Evolutionary conservation across 345 rosid species (phyloP), one percentile per base, ranked within the genome.

Genomic region (Noccaea bulbosa): DNA sequence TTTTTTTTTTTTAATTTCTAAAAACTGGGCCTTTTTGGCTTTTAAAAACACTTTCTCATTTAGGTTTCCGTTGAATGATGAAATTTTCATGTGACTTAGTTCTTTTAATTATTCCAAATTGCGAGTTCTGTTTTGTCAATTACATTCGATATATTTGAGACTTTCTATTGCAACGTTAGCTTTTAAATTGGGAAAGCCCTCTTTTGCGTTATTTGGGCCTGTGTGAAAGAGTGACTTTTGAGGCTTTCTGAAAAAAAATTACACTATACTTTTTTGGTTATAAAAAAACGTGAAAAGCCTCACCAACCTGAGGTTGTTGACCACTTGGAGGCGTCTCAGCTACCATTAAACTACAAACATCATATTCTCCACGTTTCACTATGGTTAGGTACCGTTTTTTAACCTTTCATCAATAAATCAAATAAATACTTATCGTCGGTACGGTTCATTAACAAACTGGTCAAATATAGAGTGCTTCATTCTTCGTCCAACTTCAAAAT

Each of bases 361-460:
- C 78, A 67, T 43, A 74, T 74, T 66, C 40, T 67, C 60, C 78
- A 74, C 78, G 69, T 67, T 74, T 51, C 44, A 51, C 33, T 67
- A 40, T 72, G 62, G 53, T 62, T 62, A 51, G 69, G 69, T 62
- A 34, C 64, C 15, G 1, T 49, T 5, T 35, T 40, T 61, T 33
- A 35, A 44, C 32, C 11, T 16, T 9, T 8, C 20, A 12, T 47
- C 8, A 10, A 40, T 27, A 27, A 20, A 20, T 20, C 22, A 30
- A 33, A 33, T 53, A 53, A 53, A 30, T 14, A 53, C 22, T 20
- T 20, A 35, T 35, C 8, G 2, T 35, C 7, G 39, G 39, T 35
- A 8, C 4, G 22, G 58, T 22, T 27, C 3, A 24, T n/a, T 24
- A 45, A 53, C 30, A 14, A 55, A 53, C 30, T 15, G 20, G 58